Conservation (phyloP, 2,329 filamentous ascomycete species). For the Aspergillus jensenii region DNA sequence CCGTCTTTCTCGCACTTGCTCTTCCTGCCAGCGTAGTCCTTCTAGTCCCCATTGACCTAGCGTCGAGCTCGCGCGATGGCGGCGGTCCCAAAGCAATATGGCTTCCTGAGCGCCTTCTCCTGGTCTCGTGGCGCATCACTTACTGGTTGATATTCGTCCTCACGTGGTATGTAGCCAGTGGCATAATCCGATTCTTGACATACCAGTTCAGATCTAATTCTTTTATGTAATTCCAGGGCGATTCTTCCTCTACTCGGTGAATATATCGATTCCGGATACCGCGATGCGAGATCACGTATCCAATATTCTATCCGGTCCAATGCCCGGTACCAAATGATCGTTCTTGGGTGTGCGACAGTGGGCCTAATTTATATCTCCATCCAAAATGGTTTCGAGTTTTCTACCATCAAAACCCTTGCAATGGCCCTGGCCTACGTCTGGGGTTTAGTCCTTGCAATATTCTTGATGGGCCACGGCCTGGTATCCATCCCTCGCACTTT, state of each 20-base stretch:
- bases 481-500: constrained; percentile 84
- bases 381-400: constrained; percentile 70
- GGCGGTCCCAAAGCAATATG: constrained; percentile 79
- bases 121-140: constrained; percentile 89
- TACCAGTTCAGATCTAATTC: constrained; percentile 4
- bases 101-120: constrained; percentile 73
- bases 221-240: constrained; percentile 56
- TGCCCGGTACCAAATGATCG: constrained; percentile 81
- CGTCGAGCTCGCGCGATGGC: constrained; percentile 74
- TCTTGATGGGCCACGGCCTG: constrained; percentile 95
- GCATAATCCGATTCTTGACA: neutral
- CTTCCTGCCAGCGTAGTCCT: constrained; percentile 88
- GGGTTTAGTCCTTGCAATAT: constrained; percentile 88
- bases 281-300: constrained; percentile 77
- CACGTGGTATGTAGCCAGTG: constrained; percentile 68
- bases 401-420: constrained; percentile 75
- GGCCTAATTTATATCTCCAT: constrained; percentile 83
- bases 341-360: constrained; percentile 67
- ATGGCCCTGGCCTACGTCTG: constrained; percentile 96
- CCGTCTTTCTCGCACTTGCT: constrained; percentile 93
- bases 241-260: constrained; percentile 91
- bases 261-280: constrained; percentile 91
- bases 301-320: constrained; percentile 85
- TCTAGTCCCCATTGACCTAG: constrained; percentile 92
- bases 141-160: constrained; percentile 97